These are phyloP conservation scores for Juglanconis oblonga DNA, from an alignment of 2,329 filamentous ascomycete species.

Conservation along the genomic window DNA sequence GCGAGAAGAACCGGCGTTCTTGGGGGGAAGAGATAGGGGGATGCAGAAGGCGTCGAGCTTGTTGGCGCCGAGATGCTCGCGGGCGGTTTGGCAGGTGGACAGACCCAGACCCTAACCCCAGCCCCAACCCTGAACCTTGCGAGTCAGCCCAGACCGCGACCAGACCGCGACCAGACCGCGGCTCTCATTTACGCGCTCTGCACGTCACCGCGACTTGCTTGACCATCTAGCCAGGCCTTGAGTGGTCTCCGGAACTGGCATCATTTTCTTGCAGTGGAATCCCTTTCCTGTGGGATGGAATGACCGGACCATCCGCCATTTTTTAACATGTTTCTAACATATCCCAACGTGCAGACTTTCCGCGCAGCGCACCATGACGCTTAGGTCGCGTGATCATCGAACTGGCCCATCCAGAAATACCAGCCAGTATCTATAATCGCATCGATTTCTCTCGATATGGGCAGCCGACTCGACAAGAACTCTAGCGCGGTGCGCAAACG, in stretches of 20 bases:
- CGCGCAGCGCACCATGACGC: slow-evolving; percentile 7
- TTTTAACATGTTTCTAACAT: too few species aligned
- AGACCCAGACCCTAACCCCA: background rate
- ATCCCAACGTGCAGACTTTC: background rate
- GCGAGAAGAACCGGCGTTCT: background rate
- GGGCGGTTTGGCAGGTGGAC: background rate
- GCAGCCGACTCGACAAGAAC: slow-evolving; percentile 60
- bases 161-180: background rate
- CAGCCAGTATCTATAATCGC: slow-evolving; percentile 13
- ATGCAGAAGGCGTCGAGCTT: background rate
- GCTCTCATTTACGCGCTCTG: background rate
- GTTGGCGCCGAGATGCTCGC: background rate
- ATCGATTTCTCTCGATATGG: slow-evolving; percentile 42
- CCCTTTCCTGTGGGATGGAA: too few species aligned
- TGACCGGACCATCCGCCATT: background rate
- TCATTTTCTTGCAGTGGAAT: too few species aligned
- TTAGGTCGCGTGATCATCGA: background rate
- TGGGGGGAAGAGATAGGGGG: too few species aligned
- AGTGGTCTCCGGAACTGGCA: too few species aligned
- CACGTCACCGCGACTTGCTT: background rate
- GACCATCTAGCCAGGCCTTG: too few species aligned
- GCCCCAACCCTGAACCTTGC: background rate
- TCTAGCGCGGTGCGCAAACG: slow-evolving; percentile 60
- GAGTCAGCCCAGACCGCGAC: background rate
- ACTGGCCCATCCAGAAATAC: slow-evolving; percentile 3